A percentile compares a stretch with the other conserved stretches of the same genome.
phyloP scores from a whole-genome alignment of 202 grass and related monocot genomes.

The Schoenoplectus tabernaemontani region DNA sequence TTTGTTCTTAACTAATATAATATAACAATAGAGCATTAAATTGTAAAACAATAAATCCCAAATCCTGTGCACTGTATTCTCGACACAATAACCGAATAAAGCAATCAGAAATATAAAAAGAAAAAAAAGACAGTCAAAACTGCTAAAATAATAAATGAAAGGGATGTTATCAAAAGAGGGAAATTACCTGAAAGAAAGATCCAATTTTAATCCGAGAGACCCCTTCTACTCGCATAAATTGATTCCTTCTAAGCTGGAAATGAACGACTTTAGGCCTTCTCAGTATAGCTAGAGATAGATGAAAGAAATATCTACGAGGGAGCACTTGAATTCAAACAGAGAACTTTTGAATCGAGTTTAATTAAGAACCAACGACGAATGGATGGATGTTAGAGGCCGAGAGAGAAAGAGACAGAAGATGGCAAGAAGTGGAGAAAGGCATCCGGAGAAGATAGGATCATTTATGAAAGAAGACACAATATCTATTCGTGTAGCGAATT shows the following conservation, averaged over 20 bases:
- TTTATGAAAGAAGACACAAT: background rate
- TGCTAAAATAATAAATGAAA: background rate
- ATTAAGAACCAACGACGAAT: background rate
- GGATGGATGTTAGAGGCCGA: background rate
- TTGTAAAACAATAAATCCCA: background rate
- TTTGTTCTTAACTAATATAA: background rate
- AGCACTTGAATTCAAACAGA: background rate
- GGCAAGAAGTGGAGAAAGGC: background rate
- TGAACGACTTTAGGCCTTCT: background rate
- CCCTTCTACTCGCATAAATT: background rate
- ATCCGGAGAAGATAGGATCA: background rate
- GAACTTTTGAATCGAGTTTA: background rate
- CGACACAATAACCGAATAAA: too few relatives aligned
- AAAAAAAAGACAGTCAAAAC: background rate
- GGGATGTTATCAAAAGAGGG: background rate
- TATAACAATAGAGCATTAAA: background rate
- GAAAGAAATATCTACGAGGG: background rate
- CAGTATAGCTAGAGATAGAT: background rate
- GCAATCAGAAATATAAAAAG: background rate
- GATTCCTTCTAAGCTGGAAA: background rate
- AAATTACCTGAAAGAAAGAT: constrained; percentile 15
- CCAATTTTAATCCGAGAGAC: background rate
- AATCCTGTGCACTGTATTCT: background rate
- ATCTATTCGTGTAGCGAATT: background rate
- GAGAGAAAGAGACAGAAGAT: background rate